Evolutionary conservation across 1,284 basidiomycete species (phyloP).

Genomic region (Xerocomus nothofagi): DNA sequence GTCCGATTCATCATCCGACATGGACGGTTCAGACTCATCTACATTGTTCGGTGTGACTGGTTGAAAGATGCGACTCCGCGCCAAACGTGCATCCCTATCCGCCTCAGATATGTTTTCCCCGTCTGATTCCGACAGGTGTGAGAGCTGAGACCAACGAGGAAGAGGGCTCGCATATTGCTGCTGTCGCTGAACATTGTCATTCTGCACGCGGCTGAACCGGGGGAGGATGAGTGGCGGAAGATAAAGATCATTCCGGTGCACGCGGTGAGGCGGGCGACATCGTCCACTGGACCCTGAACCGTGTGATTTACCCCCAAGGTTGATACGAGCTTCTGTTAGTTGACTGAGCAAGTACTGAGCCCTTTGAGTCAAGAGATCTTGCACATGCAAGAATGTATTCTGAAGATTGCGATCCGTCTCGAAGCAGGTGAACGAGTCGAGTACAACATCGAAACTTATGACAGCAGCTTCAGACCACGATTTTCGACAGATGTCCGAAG

Average conservation of each 20-base stretch:
- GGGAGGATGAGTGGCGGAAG: constrained; percentile 55
- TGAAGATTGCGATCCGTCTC: constrained; percentile 63
- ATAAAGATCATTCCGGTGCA: constrained; percentile 52
- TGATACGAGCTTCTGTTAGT: constrained; percentile 22
- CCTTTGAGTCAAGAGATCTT: constrained; percentile 71
- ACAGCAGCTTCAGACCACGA: constrained; percentile 73
- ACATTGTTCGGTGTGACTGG: constrained; percentile 27
- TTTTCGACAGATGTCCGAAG: constrained; percentile 38
- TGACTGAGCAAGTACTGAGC: constrained; percentile 56
- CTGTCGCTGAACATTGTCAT: constrained; percentile 4
- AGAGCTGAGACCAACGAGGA: constrained; percentile 29
- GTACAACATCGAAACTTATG: constrained; percentile 51
- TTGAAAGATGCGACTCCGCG: constrained; percentile 55
- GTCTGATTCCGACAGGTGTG: constrained; percentile 63
- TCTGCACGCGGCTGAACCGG: constrained; percentile 16
- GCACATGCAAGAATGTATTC: constrained; percentile 63
- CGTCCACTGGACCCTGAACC: constrained; percentile 1
- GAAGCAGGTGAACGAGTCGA: constrained; percentile 68
- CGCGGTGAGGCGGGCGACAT: constrained; percentile 22
- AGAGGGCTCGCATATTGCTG: constrained; percentile 8
- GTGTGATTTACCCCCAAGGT: neutral
- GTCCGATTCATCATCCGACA: constrained; percentile 77
- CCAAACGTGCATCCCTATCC: constrained; percentile 65
- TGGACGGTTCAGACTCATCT: constrained; percentile 49
- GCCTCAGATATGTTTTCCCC: constrained; percentile 58